Conservation (phyloP, 805 yeast genomes). For the Ogataea allantospora region DNA sequence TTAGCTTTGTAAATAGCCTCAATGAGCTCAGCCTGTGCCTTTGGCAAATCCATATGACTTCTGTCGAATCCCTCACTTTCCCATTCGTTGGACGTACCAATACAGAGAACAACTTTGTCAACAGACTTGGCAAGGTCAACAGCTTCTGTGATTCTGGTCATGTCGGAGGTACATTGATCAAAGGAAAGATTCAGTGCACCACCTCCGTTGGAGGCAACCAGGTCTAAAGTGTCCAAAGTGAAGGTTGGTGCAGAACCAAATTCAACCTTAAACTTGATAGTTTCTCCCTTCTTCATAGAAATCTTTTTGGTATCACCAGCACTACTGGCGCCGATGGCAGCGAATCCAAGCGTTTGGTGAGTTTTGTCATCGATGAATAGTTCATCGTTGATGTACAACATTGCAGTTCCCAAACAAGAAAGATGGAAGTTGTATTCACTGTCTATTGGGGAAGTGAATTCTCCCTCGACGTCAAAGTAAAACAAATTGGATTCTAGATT, state of each 20-base stretch:
- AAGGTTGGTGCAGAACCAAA: conserved; percentile 42
- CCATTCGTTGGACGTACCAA: conserved; percentile 55
- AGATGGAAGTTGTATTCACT: conserved; percentile 42
- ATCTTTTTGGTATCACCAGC: conserved; percentile 21
- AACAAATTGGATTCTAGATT: conserved; percentile 28
- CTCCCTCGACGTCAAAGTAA: conserved; percentile 40
- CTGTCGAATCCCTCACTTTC: conserved; percentile 64
- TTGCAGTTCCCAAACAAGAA: conserved; percentile 42
- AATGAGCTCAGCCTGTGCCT: conserved; percentile 44
- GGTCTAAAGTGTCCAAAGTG: conserved; percentile 20
- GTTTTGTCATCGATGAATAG: conserved; percentile 46
- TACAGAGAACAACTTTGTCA: conserved; percentile 51
- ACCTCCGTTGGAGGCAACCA: conserved; percentile 29
- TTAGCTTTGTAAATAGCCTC: conserved; percentile 45
- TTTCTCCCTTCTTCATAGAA: conserved; percentile 33
- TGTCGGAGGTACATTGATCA: conserved; percentile 28
- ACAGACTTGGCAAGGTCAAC: conserved; percentile 46
- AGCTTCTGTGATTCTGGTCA: conserved; percentile 40
- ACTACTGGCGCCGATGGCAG: conserved; percentile 37
- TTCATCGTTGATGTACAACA: conserved; percentile 41
- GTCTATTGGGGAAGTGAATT: conserved; percentile 37
- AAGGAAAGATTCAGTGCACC: conserved; percentile 30
- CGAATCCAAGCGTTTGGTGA: conserved; percentile 39
- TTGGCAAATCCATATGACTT: conserved; percentile 49
- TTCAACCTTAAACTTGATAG: conserved; percentile 39